phyloP scores from a whole-genome alignment of 2,329 filamentous ascomycete species.

The Hymenoscyphus fructigenus region DNA sequence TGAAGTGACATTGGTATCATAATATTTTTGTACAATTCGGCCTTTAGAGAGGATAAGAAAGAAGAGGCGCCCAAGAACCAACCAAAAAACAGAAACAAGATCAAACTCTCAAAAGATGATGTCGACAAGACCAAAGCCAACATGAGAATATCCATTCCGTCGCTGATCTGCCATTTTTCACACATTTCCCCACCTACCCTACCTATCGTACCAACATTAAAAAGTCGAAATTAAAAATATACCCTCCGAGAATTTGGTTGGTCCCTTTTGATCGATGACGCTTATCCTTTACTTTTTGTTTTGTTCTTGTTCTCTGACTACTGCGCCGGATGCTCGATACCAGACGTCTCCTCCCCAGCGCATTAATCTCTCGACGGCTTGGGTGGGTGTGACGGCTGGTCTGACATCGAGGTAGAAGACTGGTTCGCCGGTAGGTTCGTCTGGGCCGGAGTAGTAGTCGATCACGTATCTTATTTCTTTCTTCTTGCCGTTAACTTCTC shows the following conservation, averaged over 20 bases:
- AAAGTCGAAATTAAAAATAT: slow-evolving; percentile 8
- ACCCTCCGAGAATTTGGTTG: not conserved
- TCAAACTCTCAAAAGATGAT: not conserved
- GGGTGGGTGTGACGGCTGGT: slow-evolving; percentile 79
- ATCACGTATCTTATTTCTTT: slow-evolving; percentile 92
- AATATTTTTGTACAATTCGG: slow-evolving; percentile 3
- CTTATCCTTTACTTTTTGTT: slow-evolving; percentile 13
- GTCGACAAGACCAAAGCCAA: not conserved
- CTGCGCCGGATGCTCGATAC: slow-evolving; percentile 52
- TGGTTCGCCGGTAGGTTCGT: slow-evolving; percentile 74
- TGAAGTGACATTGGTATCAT: slow-evolving; percentile 5
- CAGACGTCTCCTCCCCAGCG: slow-evolving; percentile 92
- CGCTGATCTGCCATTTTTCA: not conserved
- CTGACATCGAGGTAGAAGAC: slow-evolving; percentile 96
- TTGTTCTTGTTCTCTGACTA: slow-evolving; percentile 29
- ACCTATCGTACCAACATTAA: slow-evolving; percentile 3
- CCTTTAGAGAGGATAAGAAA: slow-evolving; percentile 6
- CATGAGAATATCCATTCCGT: slow-evolving; percentile 1
- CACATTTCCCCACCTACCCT: not conserved
- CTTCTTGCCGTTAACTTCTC: slow-evolving; percentile 64
- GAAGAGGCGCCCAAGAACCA: not conserved
- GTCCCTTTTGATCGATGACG: not conserved
- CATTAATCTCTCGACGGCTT: slow-evolving; percentile 77
- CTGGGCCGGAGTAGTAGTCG: slow-evolving; percentile 87
- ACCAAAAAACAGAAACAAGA: not conserved